Percentiles rank a stretch among this genome's conserved stretches.
Conservation (phyloP, 2,329 filamentous ascomycete species). For the Pseudogymnoascus destructans region DNA sequence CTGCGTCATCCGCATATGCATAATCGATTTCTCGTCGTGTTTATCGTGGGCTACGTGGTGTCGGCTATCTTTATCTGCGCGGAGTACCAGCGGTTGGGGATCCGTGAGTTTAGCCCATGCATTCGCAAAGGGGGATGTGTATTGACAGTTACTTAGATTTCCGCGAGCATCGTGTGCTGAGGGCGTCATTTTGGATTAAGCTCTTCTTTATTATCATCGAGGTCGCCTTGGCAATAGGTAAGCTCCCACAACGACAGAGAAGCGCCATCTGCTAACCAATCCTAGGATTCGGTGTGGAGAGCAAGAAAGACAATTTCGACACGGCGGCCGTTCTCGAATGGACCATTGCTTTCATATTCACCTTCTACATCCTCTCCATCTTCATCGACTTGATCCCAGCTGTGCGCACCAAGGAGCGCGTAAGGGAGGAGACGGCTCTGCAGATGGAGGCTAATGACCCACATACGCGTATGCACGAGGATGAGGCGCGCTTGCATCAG, state of each 20-base stretch:
- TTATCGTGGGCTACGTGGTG: constrained; percentile 75
- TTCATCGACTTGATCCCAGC: constrained; percentile 77
- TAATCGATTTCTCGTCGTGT: constrained; percentile 64
- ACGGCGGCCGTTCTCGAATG: constrained; percentile 41
- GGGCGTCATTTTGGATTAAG: constrained; percentile 77
- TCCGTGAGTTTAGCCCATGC: constrained; percentile 36
- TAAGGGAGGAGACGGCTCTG: constrained; percentile 17
- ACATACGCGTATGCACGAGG: not conserved
- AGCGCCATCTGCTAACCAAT: not conserved
- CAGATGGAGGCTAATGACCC: constrained; percentile 22
- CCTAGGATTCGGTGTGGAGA: not conserved
- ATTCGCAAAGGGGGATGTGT: not conserved
- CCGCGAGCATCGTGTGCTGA: constrained; percentile 60
- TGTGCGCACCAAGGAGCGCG: constrained; percentile 13
- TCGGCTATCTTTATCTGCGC: constrained; percentile 79
- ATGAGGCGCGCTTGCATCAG: not conserved
- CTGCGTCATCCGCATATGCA: constrained; percentile 54
- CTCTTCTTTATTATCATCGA: constrained; percentile 73
- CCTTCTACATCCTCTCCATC: constrained; percentile 79
- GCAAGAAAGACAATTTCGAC: not conserved
- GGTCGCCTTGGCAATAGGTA: constrained; percentile 50
- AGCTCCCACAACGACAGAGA: not conserved
- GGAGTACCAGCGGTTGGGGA: constrained; percentile 78
- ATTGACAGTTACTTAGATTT: constrained; percentile 39
- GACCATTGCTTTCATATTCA: constrained; percentile 70